phyloP scores from a whole-genome alignment of 2,329 filamentous ascomycete species.

The Fusarium sp. region DNA sequence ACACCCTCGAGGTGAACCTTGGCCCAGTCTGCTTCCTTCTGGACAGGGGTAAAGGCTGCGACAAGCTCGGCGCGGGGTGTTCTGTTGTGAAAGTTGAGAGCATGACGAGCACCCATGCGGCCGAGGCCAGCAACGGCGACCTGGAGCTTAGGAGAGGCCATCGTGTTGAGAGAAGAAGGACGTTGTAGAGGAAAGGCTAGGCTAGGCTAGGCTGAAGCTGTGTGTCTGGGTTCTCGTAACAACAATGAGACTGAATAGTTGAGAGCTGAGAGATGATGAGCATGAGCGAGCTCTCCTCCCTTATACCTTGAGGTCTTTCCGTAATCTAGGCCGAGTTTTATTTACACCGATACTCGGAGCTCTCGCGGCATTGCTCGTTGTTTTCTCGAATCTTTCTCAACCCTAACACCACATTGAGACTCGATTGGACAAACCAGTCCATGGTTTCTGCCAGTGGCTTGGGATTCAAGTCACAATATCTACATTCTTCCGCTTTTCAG shows the following conservation, averaged over 20 bases:
- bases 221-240: not conserved
- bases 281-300: slow-evolving; percentile 13
- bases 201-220: not conserved
- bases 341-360: slow-evolving; percentile 17
- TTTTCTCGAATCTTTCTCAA: not conserved
- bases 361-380: not conserved
- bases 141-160: slow-evolving; percentile 39
- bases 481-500: not conserved
- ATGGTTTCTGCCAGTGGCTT: not conserved
- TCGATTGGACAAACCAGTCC: not conserved
- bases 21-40: slow-evolving; percentile 40
- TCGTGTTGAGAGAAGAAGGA: not conserved
- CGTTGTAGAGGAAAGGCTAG: not conserved
- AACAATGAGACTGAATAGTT: not conserved
- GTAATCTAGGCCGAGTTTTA: not conserved
- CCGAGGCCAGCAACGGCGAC: slow-evolving; percentile 40
- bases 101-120: slow-evolving; percentile 42
- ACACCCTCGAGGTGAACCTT: slow-evolving; percentile 36
- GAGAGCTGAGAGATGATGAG: not conserved
- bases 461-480: slow-evolving; percentile 13
- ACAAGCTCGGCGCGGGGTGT: slow-evolving; percentile 40
- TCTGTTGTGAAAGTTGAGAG: slow-evolving; percentile 41
- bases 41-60: slow-evolving; percentile 39
- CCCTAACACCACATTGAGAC: not conserved
- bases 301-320: slow-evolving; percentile 15